phyloP scores from a whole-genome alignment of 73 alveolate genomes.

The Paramecium sexaurelia region DNA sequence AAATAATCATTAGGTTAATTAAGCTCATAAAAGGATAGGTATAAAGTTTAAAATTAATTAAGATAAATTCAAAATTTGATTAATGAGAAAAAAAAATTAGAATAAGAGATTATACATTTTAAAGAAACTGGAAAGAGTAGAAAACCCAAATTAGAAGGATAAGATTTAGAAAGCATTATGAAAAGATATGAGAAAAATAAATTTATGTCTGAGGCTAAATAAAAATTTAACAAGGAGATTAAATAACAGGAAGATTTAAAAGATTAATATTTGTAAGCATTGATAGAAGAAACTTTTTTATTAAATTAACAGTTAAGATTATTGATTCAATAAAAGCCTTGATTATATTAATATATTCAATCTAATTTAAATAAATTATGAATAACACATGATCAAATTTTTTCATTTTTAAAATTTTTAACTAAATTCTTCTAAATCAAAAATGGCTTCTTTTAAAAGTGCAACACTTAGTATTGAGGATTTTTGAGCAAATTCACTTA shows the following conservation, averaged over 20 bases:
- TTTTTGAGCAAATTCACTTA: conserved; percentile 62
- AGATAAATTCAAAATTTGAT: conserved; percentile 26
- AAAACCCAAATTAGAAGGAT: background rate
- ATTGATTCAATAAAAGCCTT: background rate
- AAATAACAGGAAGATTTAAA: background rate
- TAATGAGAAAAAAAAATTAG: background rate
- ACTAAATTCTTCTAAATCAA: conserved; percentile 13
- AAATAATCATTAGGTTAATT: background rate
- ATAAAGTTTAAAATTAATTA: background rate
- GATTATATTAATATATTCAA: background rate
- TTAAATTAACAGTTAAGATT: background rate
- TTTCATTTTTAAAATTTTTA: background rate
- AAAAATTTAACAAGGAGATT: background rate
- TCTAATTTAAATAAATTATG: background rate
- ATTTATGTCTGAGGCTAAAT: background rate
- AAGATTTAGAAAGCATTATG: background rate
- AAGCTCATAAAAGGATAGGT: background rate
- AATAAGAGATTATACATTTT: background rate
- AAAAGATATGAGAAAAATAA: background rate
- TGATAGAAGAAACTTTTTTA: background rate
- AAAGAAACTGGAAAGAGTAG: background rate
- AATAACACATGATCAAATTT: background rate
- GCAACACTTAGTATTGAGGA: conserved; percentile 67
- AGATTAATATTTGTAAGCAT: background rate
- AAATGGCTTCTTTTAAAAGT: conserved; percentile 65